Percentiles rank a stretch among this genome's conserved stretches.
phyloP scores from a whole-genome alignment of 78 protist species.

The Pelomyxa schiedti region DNA sequence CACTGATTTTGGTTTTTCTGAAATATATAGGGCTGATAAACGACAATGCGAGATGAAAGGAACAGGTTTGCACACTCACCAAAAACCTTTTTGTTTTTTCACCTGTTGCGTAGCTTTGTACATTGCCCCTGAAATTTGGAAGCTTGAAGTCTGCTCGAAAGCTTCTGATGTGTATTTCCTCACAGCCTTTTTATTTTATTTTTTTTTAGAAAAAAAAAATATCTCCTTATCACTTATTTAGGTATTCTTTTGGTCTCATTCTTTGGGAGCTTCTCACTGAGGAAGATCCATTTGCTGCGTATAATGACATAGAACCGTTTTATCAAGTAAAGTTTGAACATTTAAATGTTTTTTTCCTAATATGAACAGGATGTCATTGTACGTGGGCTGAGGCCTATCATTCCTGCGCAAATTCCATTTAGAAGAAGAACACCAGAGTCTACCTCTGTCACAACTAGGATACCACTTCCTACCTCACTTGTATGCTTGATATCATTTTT shows the following conservation, averaged over 20 bases:
- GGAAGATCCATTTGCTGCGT: not conserved
- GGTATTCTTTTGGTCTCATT: not conserved
- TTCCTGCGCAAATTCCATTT: not conserved
- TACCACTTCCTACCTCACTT: not conserved
- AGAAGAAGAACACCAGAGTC: no score
- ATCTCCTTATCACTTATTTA: not conserved
- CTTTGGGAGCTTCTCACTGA: not conserved
- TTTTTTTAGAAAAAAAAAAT: not conserved
- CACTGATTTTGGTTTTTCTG: constrained; percentile 41
- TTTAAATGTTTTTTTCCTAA: no score
- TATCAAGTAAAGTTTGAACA: no score
- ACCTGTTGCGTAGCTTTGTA: no score
- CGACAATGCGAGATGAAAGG: not conserved
- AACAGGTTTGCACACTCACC: no score
- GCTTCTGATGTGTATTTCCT: not conserved
- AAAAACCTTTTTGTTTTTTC: no score
- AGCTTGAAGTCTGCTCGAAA: not conserved
- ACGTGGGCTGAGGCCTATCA: not conserved
- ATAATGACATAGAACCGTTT: not conserved
- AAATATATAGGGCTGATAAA: not conserved
- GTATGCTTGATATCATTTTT: not conserved
- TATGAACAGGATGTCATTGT: not conserved
- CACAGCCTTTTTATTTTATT: not conserved
- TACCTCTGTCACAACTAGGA: no score
- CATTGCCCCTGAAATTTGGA: not conserved